Base-by-base conservation (phyloP, 495 filamentous ascomycete species). In the Penicillium coprophilum region DNA sequence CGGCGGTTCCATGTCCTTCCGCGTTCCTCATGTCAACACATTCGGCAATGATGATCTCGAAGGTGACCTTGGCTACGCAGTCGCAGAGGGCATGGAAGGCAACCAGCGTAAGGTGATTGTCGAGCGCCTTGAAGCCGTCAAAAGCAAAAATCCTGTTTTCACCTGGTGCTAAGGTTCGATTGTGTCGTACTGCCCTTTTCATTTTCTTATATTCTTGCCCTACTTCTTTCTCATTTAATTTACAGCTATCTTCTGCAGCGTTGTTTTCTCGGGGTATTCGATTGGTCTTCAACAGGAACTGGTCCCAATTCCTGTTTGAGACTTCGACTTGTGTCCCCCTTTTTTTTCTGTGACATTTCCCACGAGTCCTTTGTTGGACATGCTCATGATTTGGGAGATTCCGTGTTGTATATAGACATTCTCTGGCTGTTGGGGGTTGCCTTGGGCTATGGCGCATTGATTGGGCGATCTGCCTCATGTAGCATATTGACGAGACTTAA, bases 141-240 rank as follows among this genome's bases (percentile, higher is more conserved):
- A 97, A 78, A 88, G 85, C 70, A 90, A 87, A 71, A 94, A 95
- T 70, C 94, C 94, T 15, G 90, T 98, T 13, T 98, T 98, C 73
- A 96, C 89, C 38, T 98, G 94, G 91, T 98, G 95, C 81, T 97
- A 76, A 81, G 36, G 45, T 50, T 24, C 39, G 32, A 19, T 39
- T 31, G 11, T 54, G 31, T 55, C 27, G 28, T 24, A 41, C 43
- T 47, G 12, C 24, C 46, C 12, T 45, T 46, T 9, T 15, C 15
- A n/a, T 19, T 28, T 44, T 57, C 36, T 55, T 46, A 58, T 57
- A 46, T 27, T 46, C 30, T 60, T 52, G 56, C 55, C 58, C 60
- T 62, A 56, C 20, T 55, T 58, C 24, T 27, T 40, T 39, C 23
- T 28, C 48, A 53, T 61, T 62, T 66, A 62, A 66, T 60, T 24